Evolutionary conservation across 108 stramenopile species (phyloP).

Genomic region (Cyclotella distinguenda): DNA sequence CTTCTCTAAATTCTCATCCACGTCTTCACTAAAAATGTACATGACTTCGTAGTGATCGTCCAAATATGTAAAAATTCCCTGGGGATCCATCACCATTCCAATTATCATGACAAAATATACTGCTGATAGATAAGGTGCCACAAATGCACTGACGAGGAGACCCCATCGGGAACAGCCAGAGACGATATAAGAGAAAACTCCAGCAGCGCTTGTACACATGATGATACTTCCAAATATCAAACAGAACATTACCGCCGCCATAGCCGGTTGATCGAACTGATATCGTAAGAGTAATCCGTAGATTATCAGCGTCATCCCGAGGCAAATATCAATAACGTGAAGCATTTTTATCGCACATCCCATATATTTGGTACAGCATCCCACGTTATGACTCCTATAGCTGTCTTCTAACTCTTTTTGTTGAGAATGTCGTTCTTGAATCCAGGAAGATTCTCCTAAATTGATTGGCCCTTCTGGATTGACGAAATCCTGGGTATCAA

Average conservation of each 20-base stretch:
- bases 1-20: slow-evolving; percentile 20
- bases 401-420: slow-evolving; percentile 28
- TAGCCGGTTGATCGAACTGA: slow-evolving; percentile 31
- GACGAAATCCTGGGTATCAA: background rate
- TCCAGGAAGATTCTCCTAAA: slow-evolving; percentile 15
- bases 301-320: slow-evolving; percentile 20
- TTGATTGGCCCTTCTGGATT: background rate
- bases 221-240: slow-evolving; percentile 28
- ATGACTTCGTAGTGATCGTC: slow-evolving; percentile 37
- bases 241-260: slow-evolving; percentile 35
- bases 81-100: slow-evolving; percentile 16
- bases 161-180: slow-evolving; percentile 13
- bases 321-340: slow-evolving; percentile 17
- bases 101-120: slow-evolving; percentile 36
- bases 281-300: slow-evolving; percentile 28
- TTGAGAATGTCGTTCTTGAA: slow-evolving; percentile 24
- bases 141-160: slow-evolving; percentile 23
- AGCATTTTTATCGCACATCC: slow-evolving; percentile 9
- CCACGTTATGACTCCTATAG: background rate
- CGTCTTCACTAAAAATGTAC: slow-evolving; percentile 29
- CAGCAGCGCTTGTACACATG: slow-evolving; percentile 6
- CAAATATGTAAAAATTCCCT: slow-evolving; percentile 27
- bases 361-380: slow-evolving; percentile 18
- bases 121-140: slow-evolving; percentile 11
- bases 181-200: slow-evolving; percentile 21